Conservation (phyloP, 2,329 filamentous ascomycete genomes). For the Tolypocladium tundrense region DNA sequence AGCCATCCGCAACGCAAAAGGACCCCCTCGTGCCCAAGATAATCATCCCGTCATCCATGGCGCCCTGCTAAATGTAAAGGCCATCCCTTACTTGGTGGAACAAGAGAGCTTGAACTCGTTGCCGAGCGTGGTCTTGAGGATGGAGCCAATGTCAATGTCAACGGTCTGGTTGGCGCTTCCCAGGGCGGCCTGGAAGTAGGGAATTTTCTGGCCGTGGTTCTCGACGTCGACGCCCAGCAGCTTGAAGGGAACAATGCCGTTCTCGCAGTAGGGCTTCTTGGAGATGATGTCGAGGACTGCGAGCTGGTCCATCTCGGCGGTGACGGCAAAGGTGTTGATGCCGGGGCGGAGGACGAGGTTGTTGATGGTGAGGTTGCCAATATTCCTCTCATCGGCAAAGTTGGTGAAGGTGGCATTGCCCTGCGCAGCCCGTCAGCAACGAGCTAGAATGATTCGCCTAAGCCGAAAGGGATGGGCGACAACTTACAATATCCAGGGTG, state of each 20-base stretch:
- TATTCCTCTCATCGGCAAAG: constrained; percentile 35
- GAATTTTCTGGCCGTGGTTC: constrained; percentile 39
- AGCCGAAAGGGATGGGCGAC: neutral
- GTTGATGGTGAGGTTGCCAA: constrained; percentile 48
- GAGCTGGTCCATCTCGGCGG: constrained; percentile 40
- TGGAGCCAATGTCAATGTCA: constrained; percentile 37
- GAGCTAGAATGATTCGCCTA: neutral
- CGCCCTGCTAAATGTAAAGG: neutral
- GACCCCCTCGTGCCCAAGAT: neutral
- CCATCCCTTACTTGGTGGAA: constrained; percentile 1
- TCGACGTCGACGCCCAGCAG: constrained; percentile 42
- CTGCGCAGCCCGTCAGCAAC: constrained; percentile 17
- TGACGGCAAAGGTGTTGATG: constrained; percentile 43
- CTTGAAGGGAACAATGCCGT: constrained; percentile 42
- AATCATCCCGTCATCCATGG: neutral
- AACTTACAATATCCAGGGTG: constrained; percentile 52
- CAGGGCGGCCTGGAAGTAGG: constrained; percentile 48
- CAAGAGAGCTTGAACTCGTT: constrained; percentile 14
- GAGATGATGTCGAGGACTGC: constrained; percentile 30
- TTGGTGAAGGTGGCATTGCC: constrained; percentile 55
- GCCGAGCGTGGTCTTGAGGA: constrained; percentile 24
- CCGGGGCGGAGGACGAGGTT: constrained; percentile 51
- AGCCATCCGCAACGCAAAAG: neutral
- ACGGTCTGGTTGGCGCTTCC: constrained; percentile 39
- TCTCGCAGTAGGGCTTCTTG: constrained; percentile 39